These are phyloP conservation scores for Fomes fomentarius DNA, from an alignment of 1,284 basidiomycete genomes.

Conservation along the genomic window DNA sequence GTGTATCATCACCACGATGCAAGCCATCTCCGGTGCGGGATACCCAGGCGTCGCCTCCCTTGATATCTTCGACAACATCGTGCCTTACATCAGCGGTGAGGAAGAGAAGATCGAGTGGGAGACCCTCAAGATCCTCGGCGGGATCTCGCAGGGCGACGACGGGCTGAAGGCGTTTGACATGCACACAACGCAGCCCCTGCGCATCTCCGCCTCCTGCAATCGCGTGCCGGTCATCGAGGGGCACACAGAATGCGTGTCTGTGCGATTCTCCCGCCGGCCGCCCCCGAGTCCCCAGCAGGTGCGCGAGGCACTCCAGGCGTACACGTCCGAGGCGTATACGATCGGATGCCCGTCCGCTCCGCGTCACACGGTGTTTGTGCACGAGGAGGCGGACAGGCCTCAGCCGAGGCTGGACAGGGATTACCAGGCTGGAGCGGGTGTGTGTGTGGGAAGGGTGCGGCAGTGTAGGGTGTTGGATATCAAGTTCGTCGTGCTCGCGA, in stretches of 20 bases:
- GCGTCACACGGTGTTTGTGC: conserved; percentile 85
- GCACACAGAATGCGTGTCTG: conserved; percentile 90
- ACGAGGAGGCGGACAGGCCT: conserved; percentile 92
- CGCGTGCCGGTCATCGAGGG: conserved; percentile 81
- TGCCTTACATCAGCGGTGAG: conserved; percentile 94
- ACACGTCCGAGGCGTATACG: conserved; percentile 79
- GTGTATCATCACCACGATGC: conserved; percentile 93
- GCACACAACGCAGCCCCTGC: conserved; percentile 79
- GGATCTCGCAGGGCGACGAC: conserved; percentile 58
- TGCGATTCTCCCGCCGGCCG: conserved; percentile 82
- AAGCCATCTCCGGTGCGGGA: conserved; percentile 96
- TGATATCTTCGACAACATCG: conserved; percentile 96
- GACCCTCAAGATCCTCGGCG: conserved; percentile 95
- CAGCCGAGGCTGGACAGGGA: conserved; percentile 94
- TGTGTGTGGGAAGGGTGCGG: conserved; percentile 90
- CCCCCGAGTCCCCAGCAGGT: conserved; percentile 90
- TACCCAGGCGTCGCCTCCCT: conserved; percentile 93
- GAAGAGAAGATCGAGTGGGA: conserved; percentile 99
- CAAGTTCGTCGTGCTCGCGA: conserved; percentile 94
- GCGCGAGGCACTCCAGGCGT: conserved; percentile 78
- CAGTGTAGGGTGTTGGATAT: conserved; percentile 92
- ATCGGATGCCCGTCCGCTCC: conserved; percentile 89
- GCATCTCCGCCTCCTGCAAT: conserved; percentile 76
- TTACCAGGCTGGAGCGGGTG: conserved; percentile 90
- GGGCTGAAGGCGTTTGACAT: conserved; percentile 78